Percentiles rank a stretch among this genome's conserved stretches.
Evolutionary conservation across 495 filamentous ascomycete species (phyloP).

Genomic region (Copromyces sp.): DNA sequence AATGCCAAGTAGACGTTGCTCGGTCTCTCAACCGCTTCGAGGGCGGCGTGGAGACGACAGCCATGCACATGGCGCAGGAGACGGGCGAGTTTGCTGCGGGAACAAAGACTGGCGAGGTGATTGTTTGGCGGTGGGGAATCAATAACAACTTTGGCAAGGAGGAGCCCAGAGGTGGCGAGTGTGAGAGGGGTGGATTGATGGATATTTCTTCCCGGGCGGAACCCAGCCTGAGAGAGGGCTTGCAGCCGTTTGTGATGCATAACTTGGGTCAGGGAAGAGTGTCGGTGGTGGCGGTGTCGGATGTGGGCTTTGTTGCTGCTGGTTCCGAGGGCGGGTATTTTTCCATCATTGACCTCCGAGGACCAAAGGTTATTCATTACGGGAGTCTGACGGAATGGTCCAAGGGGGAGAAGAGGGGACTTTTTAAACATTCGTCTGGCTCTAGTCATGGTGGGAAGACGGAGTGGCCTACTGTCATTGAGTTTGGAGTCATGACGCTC

Average conservation of each 20-base stretch:
- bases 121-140: constrained; percentile 76
- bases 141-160: constrained; percentile 52
- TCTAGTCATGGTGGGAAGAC: constrained; percentile 30
- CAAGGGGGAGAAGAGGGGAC: constrained; percentile 59
- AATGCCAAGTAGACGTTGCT: constrained; percentile 76
- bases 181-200: constrained; percentile 53
- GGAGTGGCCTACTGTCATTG: constrained; percentile 68
- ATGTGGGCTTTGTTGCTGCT: constrained; percentile 82
- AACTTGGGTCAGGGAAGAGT: constrained; percentile 73
- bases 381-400: constrained; percentile 54
- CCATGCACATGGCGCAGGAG: constrained; percentile 62
- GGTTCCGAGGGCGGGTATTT: constrained; percentile 74
- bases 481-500: constrained; percentile 89
- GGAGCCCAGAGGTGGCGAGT: constrained; percentile 41
- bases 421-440: constrained; percentile 42
- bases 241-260: constrained; percentile 71
- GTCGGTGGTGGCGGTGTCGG: constrained; percentile 68
- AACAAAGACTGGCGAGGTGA: constrained; percentile 67
- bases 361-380: constrained; percentile 77
- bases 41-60: constrained; percentile 58
- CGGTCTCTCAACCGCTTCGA: constrained; percentile 72
- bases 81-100: constrained; percentile 82
- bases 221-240: too few species aligned
- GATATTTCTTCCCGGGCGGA: constrained; percentile 67
- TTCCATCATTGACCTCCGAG: constrained; percentile 74